Base-by-base conservation (phyloP, 139 green algal genomes). In the Spirogloea muscicola region DNA sequence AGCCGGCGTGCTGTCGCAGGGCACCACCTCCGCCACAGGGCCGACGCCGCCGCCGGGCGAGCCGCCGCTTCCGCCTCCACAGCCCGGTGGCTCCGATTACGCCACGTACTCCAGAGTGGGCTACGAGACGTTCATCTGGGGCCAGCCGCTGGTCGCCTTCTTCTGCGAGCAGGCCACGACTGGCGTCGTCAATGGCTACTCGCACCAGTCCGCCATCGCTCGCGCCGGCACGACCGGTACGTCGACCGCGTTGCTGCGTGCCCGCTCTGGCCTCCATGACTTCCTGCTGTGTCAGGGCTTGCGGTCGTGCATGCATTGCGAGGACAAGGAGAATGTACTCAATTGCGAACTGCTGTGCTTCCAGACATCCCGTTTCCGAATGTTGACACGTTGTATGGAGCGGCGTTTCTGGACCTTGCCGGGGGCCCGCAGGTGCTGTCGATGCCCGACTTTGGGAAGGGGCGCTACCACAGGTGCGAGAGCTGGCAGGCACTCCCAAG, bases 141-240 rank as follows among this genome's bases (percentile, higher is more conserved):
- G 57, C 2, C n/a, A 33, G n/a, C 57, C 57, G 40, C 57, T 64
- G 3, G 57, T 64, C n/a, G 41, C 57, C 57, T 64, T 64, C 57
- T 64, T 64, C 57, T 34, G 57, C 57, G 33, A 64, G 57, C 57
- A 64, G 57, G 57, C 57, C 25, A 36, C 27, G 33, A 21, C 18
- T 38, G 27, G 33, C n/a, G 29, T 34, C 27, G 33, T 64, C 57
- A 64, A 64, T 34, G 29, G 18, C 57, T 64, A 39, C 57, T 41
- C 27, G 33, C 41, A 13, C 57, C 33, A 21, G 25, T 27, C 29
- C 27, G 41, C 57, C 57, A 36, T 31, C n/a, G 57, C 57, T 0
- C 18, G 25, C 0, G 57, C n/a, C 27, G 29, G 57, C 57, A 64
- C 57, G 33, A 64, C 57, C 5, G 31, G 57, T 64, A 3, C 40